Conservation (phyloP, 2,329 filamentous ascomycete species). For the Fusarium transvaalense region DNA sequence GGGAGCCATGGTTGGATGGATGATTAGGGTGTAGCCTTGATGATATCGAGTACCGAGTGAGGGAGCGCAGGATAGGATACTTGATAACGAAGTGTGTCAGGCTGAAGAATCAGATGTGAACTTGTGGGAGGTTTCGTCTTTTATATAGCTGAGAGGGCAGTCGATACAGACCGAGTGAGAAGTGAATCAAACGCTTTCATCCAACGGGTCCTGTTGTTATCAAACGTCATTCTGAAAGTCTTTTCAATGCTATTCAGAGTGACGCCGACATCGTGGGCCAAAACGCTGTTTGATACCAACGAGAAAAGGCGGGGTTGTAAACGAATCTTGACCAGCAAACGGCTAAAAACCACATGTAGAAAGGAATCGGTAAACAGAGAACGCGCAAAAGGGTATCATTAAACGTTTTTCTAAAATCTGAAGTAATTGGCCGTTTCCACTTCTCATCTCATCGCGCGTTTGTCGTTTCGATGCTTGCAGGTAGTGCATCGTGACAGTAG, state of each 20-base stretch:
- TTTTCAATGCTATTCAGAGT: not conserved
- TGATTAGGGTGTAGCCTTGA: not conserved
- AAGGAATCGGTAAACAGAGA: not conserved
- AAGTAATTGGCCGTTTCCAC: not conserved
- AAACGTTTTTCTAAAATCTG: constrained; percentile 20
- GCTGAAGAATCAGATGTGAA: not conserved
- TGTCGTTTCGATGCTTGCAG: not conserved
- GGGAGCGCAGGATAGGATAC: not conserved
- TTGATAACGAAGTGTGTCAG: not conserved
- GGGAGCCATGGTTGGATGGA: constrained; percentile 12
- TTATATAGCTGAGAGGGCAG: not conserved
- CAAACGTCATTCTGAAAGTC: not conserved
- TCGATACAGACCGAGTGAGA: not conserved
- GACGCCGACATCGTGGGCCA: not conserved
- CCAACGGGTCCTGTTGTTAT: not conserved
- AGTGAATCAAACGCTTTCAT: not conserved
- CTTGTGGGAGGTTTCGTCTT: not conserved
- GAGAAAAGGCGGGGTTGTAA: not conserved
- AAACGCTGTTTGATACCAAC: constrained; percentile 1
- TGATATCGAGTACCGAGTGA: not conserved
- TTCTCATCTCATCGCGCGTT: not conserved
- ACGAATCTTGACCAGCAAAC: not conserved
- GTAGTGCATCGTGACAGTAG: not conserved
- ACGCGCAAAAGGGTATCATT: constrained; percentile 43
- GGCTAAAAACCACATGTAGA: not conserved